These are phyloP conservation scores for Fusarium sp. DNA, from an alignment of 2,329 filamentous ascomycete species.

Conservation along the genomic window DNA sequence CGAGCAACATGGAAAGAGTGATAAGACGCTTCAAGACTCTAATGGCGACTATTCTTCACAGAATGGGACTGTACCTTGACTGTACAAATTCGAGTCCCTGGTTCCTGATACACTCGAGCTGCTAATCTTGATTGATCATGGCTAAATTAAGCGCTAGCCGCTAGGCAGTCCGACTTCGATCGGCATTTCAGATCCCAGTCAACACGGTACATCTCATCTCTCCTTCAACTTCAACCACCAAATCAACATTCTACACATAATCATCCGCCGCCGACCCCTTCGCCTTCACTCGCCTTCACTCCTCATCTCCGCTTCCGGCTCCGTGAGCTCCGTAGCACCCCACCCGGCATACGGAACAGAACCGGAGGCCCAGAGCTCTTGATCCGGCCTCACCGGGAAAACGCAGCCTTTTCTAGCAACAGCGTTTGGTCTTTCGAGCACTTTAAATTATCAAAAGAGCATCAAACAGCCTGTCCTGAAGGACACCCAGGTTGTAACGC, in stretches of 20 bases:
- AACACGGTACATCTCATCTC: slow-evolving; percentile 15
- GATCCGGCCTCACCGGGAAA: slow-evolving; percentile 8
- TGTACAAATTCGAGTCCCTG: not conserved
- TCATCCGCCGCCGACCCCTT: not conserved
- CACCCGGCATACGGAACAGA: slow-evolving; percentile 21
- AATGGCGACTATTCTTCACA: not conserved
- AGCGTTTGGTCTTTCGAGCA: not conserved
- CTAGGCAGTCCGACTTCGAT: slow-evolving; percentile 22
- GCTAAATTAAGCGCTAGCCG: slow-evolving; percentile 18
- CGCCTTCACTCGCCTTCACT: not conserved
- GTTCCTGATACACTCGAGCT: not conserved
- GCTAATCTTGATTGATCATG: slow-evolving; percentile 33
- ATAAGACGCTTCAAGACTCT: not conserved
- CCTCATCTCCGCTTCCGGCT: slow-evolving; percentile 11
- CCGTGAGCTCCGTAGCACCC: slow-evolving; percentile 16
- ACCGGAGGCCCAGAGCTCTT: slow-evolving; percentile 5
- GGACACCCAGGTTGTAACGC: too few species aligned
- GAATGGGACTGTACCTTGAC: not conserved
- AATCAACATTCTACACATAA: slow-evolving; percentile 9
- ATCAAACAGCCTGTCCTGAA: not conserved
- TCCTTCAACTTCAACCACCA: slow-evolving; percentile 19
- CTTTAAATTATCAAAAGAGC: not conserved
- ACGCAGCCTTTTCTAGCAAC: not conserved
- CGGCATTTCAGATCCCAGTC: slow-evolving; percentile 15
- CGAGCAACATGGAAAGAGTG: not conserved